Percentiles rank a stretch among this genome's conserved stretches.
Evolutionary conservation across 805 yeast genomes (phyloP).

Genomic region (Clavispora asparagi): DNA sequence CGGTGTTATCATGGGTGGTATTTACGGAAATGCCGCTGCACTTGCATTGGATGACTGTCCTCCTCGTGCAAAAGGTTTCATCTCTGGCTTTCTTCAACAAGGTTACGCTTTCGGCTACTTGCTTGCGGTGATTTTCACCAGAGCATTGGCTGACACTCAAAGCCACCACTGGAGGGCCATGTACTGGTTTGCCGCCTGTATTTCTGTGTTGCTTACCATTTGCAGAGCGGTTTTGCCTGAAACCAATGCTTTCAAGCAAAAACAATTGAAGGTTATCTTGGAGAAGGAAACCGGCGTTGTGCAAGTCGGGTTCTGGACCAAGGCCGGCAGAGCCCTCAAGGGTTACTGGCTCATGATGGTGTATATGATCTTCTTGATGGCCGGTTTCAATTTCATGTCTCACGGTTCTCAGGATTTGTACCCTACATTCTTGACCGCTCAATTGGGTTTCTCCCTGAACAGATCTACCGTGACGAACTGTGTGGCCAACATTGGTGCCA

Average conservation of each 20-base stretch:
- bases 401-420: constrained; percentile 74
- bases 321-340: constrained; percentile 10
- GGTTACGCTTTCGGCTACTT: constrained; percentile 10
- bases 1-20: constrained; percentile 12
- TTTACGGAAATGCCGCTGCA: constrained; percentile 9
- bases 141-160: constrained; percentile 11
- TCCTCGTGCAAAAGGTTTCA: constrained; percentile 8
- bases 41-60: constrained; percentile 10
- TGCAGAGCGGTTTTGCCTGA: constrained; percentile 6
- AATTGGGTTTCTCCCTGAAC: constrained; percentile 42
- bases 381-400: constrained; percentile 66
- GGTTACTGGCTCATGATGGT: constrained; percentile 28
- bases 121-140: constrained; percentile 8
- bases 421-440: constrained; percentile 57
- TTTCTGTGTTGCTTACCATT: constrained; percentile 2
- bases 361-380: constrained; percentile 42
- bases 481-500: constrained; percentile 64
- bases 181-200: constrained; percentile 8
- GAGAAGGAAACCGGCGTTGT: constrained; percentile 3
- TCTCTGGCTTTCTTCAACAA: constrained; percentile 8
- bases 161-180: constrained; percentile 8
- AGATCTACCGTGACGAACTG: constrained; percentile 54
- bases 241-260: constrained; percentile 5
- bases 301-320: constrained; percentile 5
- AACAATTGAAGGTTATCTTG: constrained; percentile 1